Evolutionary conservation across 257 asterid genomes (phyloP).

Genomic region (Fraxinus quadrangulata): DNA sequence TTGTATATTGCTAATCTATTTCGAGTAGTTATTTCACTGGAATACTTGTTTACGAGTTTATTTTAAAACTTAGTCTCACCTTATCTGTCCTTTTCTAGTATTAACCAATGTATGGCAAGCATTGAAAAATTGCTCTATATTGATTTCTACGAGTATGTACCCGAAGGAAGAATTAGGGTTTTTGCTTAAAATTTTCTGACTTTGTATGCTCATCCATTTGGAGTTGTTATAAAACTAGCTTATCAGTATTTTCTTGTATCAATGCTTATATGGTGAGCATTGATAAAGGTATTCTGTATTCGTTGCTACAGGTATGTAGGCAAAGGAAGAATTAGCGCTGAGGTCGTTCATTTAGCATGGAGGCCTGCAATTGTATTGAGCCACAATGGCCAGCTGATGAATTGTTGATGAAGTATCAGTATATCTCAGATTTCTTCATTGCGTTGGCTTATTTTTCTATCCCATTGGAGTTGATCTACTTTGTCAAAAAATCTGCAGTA

Average conservation of each 20-base stretch:
- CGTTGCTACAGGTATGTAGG: conserved; percentile 40
- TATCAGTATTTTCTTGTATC: conserved; percentile 1
- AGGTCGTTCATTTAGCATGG: conserved; percentile 47
- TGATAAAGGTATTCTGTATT: neutral
- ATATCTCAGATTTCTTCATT: conserved; percentile 92
- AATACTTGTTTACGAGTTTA: conserved; percentile 11
- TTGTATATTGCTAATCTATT: neutral
- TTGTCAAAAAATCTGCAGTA: conserved; percentile 93
- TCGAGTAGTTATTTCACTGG: neutral
- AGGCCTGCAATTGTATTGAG: conserved; percentile 84
- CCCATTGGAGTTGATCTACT: conserved; percentile 91
- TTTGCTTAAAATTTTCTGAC: neutral
- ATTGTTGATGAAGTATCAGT: conserved; percentile 90
- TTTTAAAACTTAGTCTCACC: neutral
- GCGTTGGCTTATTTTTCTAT: conserved; percentile 99
- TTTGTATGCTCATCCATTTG: neutral
- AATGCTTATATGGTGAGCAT: neutral
- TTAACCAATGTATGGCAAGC: neutral
- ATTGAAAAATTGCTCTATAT: conserved; percentile 1
- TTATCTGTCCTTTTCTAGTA: neutral
- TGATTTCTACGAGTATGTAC: conserved; percentile 36
- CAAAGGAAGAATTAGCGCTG: conserved; percentile 20
- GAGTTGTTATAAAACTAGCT: neutral
- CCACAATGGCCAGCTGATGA: conserved; percentile 94
- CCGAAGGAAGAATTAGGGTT: conserved; percentile 13